Conservation (phyloP, 2,329 filamentous ascomycete species). For the Colletotrichum neosansevieriae region DNA sequence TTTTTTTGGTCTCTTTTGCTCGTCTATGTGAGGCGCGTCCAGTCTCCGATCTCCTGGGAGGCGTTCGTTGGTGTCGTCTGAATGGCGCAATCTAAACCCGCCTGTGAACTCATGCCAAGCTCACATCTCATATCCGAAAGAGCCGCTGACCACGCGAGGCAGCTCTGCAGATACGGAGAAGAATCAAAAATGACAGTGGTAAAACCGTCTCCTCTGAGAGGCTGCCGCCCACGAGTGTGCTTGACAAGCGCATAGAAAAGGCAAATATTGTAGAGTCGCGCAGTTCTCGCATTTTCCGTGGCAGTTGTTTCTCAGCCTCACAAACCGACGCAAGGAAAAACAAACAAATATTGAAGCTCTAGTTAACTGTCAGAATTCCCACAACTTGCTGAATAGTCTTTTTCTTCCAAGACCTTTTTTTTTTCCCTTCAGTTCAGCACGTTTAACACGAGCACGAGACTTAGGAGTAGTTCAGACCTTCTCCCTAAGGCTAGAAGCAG, state of each 20-base stretch:
- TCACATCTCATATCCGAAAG: neutral
- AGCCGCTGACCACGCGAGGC: slow-evolving; percentile 25
- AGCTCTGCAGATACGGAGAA: slow-evolving; percentile 27
- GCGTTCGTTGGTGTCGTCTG: neutral
- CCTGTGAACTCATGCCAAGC: neutral
- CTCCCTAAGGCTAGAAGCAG: neutral
- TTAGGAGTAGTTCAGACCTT: neutral
- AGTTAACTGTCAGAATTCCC: slow-evolving; percentile 22
- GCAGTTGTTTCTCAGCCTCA: no score
- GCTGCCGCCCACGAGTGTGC: neutral
- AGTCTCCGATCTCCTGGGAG: neutral
- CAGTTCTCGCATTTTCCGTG: neutral
- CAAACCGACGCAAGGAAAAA: neutral
- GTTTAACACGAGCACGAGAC: neutral
- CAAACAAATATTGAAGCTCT: neutral
- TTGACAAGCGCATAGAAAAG: slow-evolving; percentile 11
- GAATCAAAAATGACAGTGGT: slow-evolving; percentile 1
- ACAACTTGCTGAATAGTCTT: neutral
- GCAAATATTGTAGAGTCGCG: neutral
- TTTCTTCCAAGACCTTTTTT: neutral
- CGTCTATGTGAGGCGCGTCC: slow-evolving; percentile 1
- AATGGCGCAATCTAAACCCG: slow-evolving; percentile 11
- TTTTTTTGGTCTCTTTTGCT: neutral
- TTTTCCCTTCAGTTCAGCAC: neutral
- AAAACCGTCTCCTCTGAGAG: neutral